These are phyloP conservation scores for Phytopythium montanum DNA, from an alignment of 352 stramenopile genomes.

Conservation along the genomic window DNA sequence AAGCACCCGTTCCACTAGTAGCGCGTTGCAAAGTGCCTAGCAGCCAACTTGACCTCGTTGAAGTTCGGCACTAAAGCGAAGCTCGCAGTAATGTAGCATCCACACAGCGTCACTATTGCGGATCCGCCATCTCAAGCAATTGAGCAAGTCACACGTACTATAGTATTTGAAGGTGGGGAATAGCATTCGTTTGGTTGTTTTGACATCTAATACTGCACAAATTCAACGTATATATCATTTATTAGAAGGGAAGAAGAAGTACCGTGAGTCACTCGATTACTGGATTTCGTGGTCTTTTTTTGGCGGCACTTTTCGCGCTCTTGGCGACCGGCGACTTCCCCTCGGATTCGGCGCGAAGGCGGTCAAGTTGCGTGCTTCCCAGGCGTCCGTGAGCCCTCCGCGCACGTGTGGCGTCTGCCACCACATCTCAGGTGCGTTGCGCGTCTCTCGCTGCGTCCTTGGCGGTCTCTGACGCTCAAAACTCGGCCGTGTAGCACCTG, in stretches of 20 bases:
- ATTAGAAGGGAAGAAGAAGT: neutral
- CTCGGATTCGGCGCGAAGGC: neutral
- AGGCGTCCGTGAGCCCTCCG: neutral
- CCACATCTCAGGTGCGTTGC: neutral
- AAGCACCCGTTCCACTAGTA: conserved; percentile 37
- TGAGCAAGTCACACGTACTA: no score
- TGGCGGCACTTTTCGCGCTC: conserved; percentile 5
- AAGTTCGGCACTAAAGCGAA: neutral
- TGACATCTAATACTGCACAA: neutral
- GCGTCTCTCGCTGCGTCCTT: neutral
- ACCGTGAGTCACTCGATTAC: neutral
- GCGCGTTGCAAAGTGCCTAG: neutral
- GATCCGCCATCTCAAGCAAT: no score
- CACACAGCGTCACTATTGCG: no score
- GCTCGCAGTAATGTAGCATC: neutral
- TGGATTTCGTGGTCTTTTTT: conserved; percentile 4
- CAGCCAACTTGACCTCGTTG: neutral
- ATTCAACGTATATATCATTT: neutral
- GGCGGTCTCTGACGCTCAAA: neutral
- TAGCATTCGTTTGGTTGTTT: neutral
- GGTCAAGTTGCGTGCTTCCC: neutral
- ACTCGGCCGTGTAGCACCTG: neutral
- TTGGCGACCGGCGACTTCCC: neutral
- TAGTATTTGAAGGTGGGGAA: no score
- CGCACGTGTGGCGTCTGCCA: neutral